Conservation (phyloP, 257 asterid genomes). For the Leonotis leonurus region DNA sequence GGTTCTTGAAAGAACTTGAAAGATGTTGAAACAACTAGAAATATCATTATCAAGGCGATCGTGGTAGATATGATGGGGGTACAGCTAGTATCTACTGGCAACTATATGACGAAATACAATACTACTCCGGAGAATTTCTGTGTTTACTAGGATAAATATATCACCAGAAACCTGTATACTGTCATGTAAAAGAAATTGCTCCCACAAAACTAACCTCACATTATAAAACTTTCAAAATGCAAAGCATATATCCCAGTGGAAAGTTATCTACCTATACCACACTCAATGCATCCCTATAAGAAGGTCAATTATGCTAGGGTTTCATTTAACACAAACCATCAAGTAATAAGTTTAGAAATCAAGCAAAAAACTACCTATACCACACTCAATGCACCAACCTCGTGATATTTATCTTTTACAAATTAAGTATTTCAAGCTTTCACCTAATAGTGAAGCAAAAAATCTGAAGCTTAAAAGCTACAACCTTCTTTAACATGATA, state of each 20-base stretch:
- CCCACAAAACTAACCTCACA: background rate
- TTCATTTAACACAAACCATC: background rate
- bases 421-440: background rate
- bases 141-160: too few relatives aligned
- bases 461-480: constrained; percentile 18
- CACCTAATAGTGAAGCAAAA: background rate
- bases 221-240: background rate
- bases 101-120: background rate
- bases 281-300: background rate
- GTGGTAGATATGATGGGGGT: background rate
- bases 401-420: too few relatives aligned
- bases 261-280: background rate
- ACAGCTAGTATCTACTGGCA: background rate
- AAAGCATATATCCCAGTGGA: background rate
- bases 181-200: background rate
- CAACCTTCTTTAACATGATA: background rate
- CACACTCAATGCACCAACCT: too few relatives aligned
- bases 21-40: background rate
- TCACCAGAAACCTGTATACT: background rate
- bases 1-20: background rate
- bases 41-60: background rate
- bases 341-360: background rate
- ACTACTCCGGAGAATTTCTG: too few relatives aligned
- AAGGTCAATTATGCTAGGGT: background rate
- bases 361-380: too few relatives aligned